A percentile compares a stretch with the other conserved stretches of the same genome.
These are phyloP conservation scores for Cutaneotrichosporon sp. DNA, from an alignment of 1,284 basidiomycete genomes.

Conservation along the genomic window DNA sequence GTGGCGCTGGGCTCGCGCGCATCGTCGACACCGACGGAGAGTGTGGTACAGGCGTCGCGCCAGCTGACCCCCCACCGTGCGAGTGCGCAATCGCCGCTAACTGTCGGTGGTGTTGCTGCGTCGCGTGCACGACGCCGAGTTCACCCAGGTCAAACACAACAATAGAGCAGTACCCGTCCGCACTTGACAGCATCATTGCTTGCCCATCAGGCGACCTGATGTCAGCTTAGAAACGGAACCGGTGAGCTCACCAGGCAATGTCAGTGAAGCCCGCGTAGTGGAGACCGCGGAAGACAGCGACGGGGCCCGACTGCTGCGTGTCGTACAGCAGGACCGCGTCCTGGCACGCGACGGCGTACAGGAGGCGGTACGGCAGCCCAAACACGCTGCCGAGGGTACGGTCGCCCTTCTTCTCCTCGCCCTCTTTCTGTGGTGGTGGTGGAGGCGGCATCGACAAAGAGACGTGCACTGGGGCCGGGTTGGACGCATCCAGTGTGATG, in stretches of 20 bases:
- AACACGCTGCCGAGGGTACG: conserved; percentile 56
- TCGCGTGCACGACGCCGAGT: conserved; percentile 75
- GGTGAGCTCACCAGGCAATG: conserved; percentile 87
- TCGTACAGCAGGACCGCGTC: conserved; percentile 94
- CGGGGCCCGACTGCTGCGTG: conserved; percentile 88
- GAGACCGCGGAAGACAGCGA: conserved; percentile 87
- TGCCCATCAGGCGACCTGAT: conserved; percentile 91
- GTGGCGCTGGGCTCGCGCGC: conserved; percentile 37
- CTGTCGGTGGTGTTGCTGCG: conserved; percentile 80
- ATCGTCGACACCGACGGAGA: conserved; percentile 50
- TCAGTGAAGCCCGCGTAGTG: conserved; percentile 99
- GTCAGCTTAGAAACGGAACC: conserved; percentile 30
- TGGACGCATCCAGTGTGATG: conserved; percentile 67
- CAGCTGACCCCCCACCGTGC: conserved; percentile 48
- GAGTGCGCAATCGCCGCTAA: conserved; percentile 78
- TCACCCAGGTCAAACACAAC: conserved; percentile 74
- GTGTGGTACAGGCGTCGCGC: conserved; percentile 44
- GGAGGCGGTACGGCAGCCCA: conserved; percentile 84
- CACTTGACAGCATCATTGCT: conserved; percentile 80
- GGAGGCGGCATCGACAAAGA: conserved; percentile 46
- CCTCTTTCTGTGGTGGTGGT: conserved; percentile 46
- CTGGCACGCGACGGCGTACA: conserved; percentile 95
- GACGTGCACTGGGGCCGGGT: conserved; percentile 45
- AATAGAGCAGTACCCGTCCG: conserved; percentile 96
- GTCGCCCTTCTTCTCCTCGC: conserved; percentile 20